phyloP scores from a whole-genome alignment of 2,329 filamentous ascomycete genomes.

The Penicillium sp. region DNA sequence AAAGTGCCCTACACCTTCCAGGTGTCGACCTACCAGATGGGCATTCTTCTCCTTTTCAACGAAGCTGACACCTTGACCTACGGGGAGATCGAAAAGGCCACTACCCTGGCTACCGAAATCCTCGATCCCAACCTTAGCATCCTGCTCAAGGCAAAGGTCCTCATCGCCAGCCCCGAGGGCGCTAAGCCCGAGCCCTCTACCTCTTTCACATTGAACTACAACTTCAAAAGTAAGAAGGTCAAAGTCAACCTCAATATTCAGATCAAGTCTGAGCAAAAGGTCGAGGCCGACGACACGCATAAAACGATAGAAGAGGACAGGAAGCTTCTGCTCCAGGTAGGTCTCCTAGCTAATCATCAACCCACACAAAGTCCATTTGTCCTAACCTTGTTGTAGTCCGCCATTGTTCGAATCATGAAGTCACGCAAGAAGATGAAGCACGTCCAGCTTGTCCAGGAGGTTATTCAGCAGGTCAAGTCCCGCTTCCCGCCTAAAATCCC shows the following conservation, averaged over 20 bases:
- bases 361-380: constrained; percentile 4
- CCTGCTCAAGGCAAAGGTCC: constrained; percentile 88
- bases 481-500: constrained; percentile 89
- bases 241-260: constrained; percentile 94
- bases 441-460: constrained; percentile 87
- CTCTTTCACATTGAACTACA: constrained; percentile 80
- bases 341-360: constrained; percentile 35
- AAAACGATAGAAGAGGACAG: constrained; percentile 99
- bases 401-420: constrained; percentile 99
- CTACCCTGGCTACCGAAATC: constrained; percentile 74
- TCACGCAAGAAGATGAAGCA: constrained; percentile 99
- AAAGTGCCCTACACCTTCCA: constrained; percentile 96
- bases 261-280: constrained; percentile 93
- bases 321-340: constrained; percentile 92
- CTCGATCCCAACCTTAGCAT: constrained; percentile 84
- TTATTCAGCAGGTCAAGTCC: constrained; percentile 88
- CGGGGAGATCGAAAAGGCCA: constrained; percentile 80
- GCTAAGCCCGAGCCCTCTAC: constrained; percentile 76
- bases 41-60: constrained; percentile 90
- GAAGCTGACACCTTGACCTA: constrained; percentile 82
- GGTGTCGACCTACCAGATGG: constrained; percentile 98
- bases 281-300: constrained; percentile 94
- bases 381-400: constrained; percentile 61
- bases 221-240: constrained; percentile 98
- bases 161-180: constrained; percentile 67